phyloP scores from a whole-genome alignment of 768 basidiomycete species.

The Naganishia kalamii region DNA sequence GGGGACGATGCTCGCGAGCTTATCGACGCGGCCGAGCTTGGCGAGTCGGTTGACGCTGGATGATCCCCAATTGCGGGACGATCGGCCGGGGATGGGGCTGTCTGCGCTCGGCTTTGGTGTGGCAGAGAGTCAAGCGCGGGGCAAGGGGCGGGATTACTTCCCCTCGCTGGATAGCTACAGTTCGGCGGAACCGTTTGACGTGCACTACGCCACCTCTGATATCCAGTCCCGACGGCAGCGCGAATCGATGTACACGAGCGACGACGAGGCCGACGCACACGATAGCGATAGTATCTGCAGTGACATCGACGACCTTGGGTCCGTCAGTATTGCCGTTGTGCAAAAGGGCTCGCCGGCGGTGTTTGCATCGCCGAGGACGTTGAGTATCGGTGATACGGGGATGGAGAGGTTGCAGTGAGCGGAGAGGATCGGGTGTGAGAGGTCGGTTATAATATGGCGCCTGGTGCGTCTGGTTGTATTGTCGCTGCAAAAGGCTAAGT shows the following conservation, averaged over 20 bases:
- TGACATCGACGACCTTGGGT: conserved; percentile 11
- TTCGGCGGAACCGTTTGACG: background rate
- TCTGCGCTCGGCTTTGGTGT: background rate
- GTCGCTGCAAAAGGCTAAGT: no score
- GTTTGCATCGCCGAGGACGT: conserved; percentile 3
- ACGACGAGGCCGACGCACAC: background rate
- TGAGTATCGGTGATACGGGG: background rate
- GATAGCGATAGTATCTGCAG: conserved; percentile 14
- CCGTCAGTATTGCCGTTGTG: conserved; percentile 1
- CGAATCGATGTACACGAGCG: background rate
- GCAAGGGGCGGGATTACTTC: background rate
- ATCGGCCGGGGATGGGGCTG: background rate
- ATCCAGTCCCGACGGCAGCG: no score
- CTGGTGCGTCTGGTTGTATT: background rate
- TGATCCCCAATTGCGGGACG: background rate
- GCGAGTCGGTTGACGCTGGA: background rate
- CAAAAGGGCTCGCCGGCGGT: background rate
- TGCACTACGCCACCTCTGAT: background rate
- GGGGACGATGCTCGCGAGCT: conserved; percentile 5
- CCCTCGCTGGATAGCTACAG: background rate
- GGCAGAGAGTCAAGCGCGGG: background rate
- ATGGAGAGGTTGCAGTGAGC: background rate
- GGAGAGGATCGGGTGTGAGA: no score
- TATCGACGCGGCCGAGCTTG: background rate
- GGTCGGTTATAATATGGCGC: background rate